phyloP scores from a whole-genome alignment of 1,139 yeast genomes.

The Wickerhamomyces sp. region DNA sequence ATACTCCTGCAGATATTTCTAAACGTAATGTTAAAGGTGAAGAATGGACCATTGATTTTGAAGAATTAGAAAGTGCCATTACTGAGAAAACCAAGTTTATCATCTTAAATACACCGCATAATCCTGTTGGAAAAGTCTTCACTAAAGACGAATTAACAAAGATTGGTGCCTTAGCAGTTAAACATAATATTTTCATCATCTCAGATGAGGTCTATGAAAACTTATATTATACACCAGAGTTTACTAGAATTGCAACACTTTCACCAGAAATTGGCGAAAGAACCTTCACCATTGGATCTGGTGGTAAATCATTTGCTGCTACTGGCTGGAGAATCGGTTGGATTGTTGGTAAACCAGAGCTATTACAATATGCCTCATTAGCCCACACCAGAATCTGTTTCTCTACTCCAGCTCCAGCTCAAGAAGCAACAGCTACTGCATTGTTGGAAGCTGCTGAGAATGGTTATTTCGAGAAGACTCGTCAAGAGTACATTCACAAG shows the following conservation, averaged over 20 bases:
- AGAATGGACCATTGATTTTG: constrained; percentile 86
- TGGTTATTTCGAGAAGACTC: constrained; percentile 65
- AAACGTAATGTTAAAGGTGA: constrained; percentile 65
- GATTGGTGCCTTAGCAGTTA: constrained; percentile 79
- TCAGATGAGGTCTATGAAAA: constrained; percentile 96
- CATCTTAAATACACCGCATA: constrained; percentile 90
- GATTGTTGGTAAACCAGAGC: constrained; percentile 82
- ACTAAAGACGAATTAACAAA: constrained; percentile 63
- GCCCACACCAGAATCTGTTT: constrained; percentile 95
- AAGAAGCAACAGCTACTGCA: constrained; percentile 85
- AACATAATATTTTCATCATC: constrained; percentile 73
- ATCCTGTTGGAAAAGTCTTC: constrained; percentile 91
- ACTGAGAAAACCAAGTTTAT: constrained; percentile 76
- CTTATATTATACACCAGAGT: constrained; percentile 60
- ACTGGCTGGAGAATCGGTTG: constrained; percentile 99
- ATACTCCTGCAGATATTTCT: constrained; percentile 75
- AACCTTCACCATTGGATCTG: constrained; percentile 91
- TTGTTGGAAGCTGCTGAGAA: constrained; percentile 55
- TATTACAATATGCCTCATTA: constrained; percentile 74
- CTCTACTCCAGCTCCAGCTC: constrained; percentile 88
- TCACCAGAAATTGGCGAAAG: constrained; percentile 73
- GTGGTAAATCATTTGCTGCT: constrained; percentile 95
- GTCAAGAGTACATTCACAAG: constrained; percentile 62
- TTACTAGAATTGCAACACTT: constrained; percentile 81
- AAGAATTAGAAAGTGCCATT: constrained; percentile 65